Evolutionary conservation across 179 eudicot genomes (phyloP).

Genomic region (Actinidia polygama): DNA sequence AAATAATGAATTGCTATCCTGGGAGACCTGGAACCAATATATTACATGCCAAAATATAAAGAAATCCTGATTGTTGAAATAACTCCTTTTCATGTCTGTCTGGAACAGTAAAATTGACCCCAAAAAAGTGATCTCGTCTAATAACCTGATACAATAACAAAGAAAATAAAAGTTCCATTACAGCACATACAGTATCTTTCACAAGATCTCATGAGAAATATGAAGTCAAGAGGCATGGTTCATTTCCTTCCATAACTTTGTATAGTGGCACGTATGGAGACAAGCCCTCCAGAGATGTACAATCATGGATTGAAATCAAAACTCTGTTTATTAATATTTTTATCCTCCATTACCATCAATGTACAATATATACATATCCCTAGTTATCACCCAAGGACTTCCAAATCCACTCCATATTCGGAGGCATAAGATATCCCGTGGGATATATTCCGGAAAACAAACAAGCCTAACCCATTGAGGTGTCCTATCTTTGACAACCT

Average conservation of each 20-base stretch:
- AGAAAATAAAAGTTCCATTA: not conserved
- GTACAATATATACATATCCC: no score
- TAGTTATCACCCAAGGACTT: no score
- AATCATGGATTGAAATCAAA: no score
- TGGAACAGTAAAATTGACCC: not conserved
- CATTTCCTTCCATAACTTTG: conserved; percentile 91
- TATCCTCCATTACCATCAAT: no score
- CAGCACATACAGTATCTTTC: conserved; percentile 78
- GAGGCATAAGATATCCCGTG: no score
- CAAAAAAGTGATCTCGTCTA: not conserved
- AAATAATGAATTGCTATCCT: conserved; percentile 91
- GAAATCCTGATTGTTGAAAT: not conserved
- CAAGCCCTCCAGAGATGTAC: conserved; percentile 75
- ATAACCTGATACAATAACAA: not conserved
- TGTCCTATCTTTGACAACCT: no score
- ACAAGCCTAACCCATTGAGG: no score
- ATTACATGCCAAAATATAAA: not conserved
- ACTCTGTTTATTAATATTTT: no score
- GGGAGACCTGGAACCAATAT: conserved; percentile 75
- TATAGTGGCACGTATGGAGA: conserved; percentile 83
- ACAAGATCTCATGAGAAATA: conserved; percentile 92
- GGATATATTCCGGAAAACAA: no score
- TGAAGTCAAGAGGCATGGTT: conserved; percentile 94
- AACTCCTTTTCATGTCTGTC: not conserved
- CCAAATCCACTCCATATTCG: no score